Conservation (phyloP, 1,139 yeast genomes). For the Scheffersomyces illinoinensis region DNA sequence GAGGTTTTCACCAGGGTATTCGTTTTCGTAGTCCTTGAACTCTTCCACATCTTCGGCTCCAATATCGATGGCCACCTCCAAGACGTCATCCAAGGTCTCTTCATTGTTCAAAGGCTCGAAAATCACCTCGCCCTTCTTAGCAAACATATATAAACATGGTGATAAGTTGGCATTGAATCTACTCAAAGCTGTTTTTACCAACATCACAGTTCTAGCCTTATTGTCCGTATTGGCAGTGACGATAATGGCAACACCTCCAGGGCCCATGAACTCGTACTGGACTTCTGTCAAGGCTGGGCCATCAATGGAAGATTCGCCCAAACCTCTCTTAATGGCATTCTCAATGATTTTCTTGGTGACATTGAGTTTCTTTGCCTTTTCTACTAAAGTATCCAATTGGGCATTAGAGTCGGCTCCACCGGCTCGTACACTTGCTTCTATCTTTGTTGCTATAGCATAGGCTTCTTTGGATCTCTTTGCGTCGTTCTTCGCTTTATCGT, state of each 20-base stretch:
- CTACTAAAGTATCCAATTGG: constrained; percentile 71
- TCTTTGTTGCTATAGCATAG: constrained; percentile 70
- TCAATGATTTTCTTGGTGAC: constrained; percentile 86
- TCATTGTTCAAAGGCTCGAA: constrained; percentile 41
- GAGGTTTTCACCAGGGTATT: constrained; percentile 40
- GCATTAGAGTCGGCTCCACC: constrained; percentile 65
- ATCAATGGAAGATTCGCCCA: constrained; percentile 50
- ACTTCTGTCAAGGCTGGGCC: constrained; percentile 39
- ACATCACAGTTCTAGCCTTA: constrained; percentile 76
- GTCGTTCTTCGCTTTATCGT: constrained; percentile 92
- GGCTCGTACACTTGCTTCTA: constrained; percentile 67
- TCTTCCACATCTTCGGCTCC: constrained; percentile 85
- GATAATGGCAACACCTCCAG: constrained; percentile 85
- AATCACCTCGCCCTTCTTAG: constrained; percentile 70
- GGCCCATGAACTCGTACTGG: constrained; percentile 90
- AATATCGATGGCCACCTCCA: constrained; percentile 72
- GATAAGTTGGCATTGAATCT: constrained; percentile 71
- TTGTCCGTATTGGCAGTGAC: constrained; percentile 89
- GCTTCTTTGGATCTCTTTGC: constrained; percentile 71
- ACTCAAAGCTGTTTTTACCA: constrained; percentile 73
- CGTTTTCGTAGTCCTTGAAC: constrained; percentile 40
- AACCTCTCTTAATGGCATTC: constrained; percentile 81
- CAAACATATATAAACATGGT: constrained; percentile 78
- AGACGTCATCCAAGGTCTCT: constrained; percentile 57
- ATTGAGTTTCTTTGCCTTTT: constrained; percentile 73